Conservation (phyloP, 2,329 filamentous ascomycete genomes). For the Polytolypa hystricis region DNA sequence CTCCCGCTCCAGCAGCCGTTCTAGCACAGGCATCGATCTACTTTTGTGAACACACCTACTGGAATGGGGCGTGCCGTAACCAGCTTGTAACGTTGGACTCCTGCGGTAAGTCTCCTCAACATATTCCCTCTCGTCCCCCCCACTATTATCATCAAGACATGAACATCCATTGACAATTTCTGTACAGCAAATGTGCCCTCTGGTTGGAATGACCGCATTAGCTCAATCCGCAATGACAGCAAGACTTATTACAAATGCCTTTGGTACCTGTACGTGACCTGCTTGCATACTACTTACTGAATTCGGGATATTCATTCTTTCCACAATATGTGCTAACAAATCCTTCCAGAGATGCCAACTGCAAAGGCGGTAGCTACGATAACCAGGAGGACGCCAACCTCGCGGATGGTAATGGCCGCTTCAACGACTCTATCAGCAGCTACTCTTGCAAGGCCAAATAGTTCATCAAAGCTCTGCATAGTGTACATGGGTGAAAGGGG, state of each 20-base stretch:
- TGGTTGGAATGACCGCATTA: neutral
- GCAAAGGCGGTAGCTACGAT: neutral
- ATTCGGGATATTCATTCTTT: no score
- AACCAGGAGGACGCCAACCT: neutral
- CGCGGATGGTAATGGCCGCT: neutral
- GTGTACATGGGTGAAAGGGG: no score
- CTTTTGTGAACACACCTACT: neutral
- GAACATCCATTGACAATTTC: neutral
- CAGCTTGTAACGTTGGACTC: neutral
- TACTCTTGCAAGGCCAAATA: neutral
- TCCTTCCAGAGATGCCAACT: neutral
- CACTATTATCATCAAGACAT: neutral
- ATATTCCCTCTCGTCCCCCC: neutral
- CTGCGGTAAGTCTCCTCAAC: neutral
- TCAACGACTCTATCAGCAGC: slow-evolving; percentile 1
- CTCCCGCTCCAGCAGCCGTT: neutral
- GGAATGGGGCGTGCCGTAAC: neutral
- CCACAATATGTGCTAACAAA: neutral
- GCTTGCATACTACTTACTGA: no score
- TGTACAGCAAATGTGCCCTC: neutral
- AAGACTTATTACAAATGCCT: neutral
- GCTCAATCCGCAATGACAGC: neutral
- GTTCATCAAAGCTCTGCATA: no score
- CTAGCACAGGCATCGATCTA: neutral
- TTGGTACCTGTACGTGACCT: slow-evolving; percentile 1